Percentiles rank a stretch among this genome's conserved stretches.
Evolutionary conservation across 1,284 basidiomycete genomes (phyloP).

Genomic region (Cutaneotrichosporon sp.): DNA sequence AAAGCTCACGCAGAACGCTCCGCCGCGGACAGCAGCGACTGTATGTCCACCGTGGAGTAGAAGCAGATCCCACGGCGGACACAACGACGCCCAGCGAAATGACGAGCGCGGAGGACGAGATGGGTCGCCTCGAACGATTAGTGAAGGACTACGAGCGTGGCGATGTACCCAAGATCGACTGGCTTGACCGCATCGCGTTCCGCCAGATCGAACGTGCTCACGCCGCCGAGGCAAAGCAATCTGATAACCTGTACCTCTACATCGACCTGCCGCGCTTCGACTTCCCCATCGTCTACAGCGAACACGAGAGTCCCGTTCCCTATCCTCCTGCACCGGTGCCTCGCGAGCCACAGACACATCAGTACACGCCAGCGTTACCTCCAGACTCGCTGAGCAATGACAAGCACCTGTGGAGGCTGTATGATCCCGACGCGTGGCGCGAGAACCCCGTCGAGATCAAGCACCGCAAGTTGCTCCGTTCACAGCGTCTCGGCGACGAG

Average conservation of each 20-base stretch:
- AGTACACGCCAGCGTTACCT: constrained; percentile 45
- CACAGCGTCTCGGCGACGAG: constrained; percentile 89
- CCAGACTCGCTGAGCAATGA: constrained; percentile 60
- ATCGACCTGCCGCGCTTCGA: constrained; percentile 96
- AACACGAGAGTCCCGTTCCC: constrained; percentile 57
- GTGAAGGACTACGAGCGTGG: constrained; percentile 95
- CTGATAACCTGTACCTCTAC: constrained; percentile 86
- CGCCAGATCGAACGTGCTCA: constrained; percentile 91
- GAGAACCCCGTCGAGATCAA: constrained; percentile 97
- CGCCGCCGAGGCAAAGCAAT: constrained; percentile 81
- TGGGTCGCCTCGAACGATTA: constrained; percentile 91
- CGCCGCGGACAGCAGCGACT: constrained; percentile 87
- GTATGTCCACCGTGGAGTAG: constrained; percentile 73
- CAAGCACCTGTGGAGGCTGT: constrained; percentile 76
- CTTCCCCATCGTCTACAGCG: constrained; percentile 94
- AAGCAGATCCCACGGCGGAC: constrained; percentile 80
- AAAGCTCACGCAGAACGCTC: constrained; percentile 63
- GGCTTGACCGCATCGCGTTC: constrained; percentile 92
- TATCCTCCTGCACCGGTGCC: constrained; percentile 48
- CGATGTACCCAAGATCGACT: constrained; percentile 89
- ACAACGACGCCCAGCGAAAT: constrained; percentile 83
- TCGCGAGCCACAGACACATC: constrained; percentile 33
- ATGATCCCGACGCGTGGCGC: constrained; percentile 82
- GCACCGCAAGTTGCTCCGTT: constrained; percentile 87
- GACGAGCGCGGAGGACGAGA: constrained; percentile 68